Percentiles rank a stretch among this genome's conserved stretches.
Conservation (phyloP, 768 basidiomycete species). For the Tricholoma saponaceum region DNA sequence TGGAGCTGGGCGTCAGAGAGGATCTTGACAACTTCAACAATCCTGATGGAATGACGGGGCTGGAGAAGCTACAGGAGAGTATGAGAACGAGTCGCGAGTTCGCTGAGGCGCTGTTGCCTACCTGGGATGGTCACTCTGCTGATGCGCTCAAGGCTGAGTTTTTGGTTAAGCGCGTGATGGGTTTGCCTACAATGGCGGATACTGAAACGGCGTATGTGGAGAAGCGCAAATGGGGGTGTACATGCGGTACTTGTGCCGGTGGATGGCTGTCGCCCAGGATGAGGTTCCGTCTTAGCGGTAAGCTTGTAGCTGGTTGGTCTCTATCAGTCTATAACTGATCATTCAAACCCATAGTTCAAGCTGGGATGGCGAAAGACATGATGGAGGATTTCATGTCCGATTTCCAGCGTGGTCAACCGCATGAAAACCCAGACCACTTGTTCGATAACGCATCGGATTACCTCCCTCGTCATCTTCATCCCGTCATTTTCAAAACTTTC, state of each 20-base stretch:
- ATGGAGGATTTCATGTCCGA: background rate
- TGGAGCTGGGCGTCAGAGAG: slow-evolving; percentile 8
- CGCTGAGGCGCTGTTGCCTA: slow-evolving; percentile 8
- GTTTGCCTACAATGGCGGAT: background rate
- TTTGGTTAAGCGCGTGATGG: slow-evolving; percentile 9
- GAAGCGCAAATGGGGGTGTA: slow-evolving; percentile 14
- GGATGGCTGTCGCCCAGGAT: slow-evolving; percentile 14
- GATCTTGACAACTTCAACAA: slow-evolving; percentile 11
- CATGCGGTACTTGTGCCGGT: slow-evolving; percentile 10
- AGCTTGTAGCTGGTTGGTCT: background rate
- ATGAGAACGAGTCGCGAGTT: slow-evolving; percentile 11
- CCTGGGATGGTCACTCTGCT: slow-evolving; percentile 9
- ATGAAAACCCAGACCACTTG: slow-evolving; percentile 1
- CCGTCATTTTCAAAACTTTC: slow-evolving; percentile 9
- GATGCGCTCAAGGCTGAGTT: slow-evolving; percentile 6
- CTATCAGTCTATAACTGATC: background rate
- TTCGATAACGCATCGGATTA: slow-evolving; percentile 3
- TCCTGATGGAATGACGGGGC: slow-evolving; percentile 8
- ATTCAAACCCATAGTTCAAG: slow-evolving; percentile 4
- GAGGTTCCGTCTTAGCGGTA: slow-evolving; percentile 14
- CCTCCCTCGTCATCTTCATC: slow-evolving; percentile 8
- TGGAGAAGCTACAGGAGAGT: slow-evolving; percentile 4
- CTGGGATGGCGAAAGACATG: slow-evolving; percentile 8
- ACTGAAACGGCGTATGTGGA: background rate
- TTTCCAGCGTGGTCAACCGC: slow-evolving; percentile 4